Percentiles rank a stretch among this genome's conserved stretches.
Evolutionary conservation across 129 eudicot species (phyloP).

Genomic region (Lonicera japonica): DNA sequence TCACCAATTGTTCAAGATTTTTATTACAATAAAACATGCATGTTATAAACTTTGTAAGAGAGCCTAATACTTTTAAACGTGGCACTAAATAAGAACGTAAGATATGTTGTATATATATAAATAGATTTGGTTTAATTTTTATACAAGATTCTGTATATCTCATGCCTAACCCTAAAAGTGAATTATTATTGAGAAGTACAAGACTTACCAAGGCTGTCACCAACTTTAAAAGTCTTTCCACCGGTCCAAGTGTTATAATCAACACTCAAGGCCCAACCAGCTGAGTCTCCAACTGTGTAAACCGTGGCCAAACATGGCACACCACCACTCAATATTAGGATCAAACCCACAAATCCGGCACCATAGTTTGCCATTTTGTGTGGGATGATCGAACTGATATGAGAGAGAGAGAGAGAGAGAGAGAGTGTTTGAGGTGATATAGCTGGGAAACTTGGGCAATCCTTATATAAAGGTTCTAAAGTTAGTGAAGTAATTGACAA

Average conservation of each 20-base stretch:
- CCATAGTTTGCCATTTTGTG: conserved; percentile 6
- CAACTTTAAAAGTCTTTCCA: conserved; percentile 34
- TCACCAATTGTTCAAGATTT: too few species aligned
- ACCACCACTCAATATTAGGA: conserved; percentile 2
- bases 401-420: conserved; percentile 9
- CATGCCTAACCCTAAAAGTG: too few species aligned
- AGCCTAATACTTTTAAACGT: too few species aligned
- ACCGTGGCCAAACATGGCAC: conserved; percentile 23
- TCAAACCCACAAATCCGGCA: background rate
- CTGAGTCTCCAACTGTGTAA: conserved; percentile 45
- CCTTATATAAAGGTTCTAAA: background rate
- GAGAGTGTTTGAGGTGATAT: background rate
- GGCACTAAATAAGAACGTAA: too few species aligned
- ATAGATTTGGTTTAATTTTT: too few species aligned
- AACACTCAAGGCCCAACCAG: conserved; percentile 42
- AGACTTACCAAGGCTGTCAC: conserved; percentile 42
- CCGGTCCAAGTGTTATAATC: conserved; percentile 48
- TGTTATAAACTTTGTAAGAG: too few species aligned
- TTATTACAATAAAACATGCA: too few species aligned
- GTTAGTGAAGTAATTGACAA: background rate
- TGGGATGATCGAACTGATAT: too few species aligned
- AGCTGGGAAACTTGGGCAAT: background rate
- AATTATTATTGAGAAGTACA: background rate
- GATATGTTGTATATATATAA: too few species aligned
- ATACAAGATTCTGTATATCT: too few species aligned